These are phyloP conservation scores for Caryopteris hybrid DNA, from an alignment of 305 asterid genomes.

Conservation along the genomic window DNA sequence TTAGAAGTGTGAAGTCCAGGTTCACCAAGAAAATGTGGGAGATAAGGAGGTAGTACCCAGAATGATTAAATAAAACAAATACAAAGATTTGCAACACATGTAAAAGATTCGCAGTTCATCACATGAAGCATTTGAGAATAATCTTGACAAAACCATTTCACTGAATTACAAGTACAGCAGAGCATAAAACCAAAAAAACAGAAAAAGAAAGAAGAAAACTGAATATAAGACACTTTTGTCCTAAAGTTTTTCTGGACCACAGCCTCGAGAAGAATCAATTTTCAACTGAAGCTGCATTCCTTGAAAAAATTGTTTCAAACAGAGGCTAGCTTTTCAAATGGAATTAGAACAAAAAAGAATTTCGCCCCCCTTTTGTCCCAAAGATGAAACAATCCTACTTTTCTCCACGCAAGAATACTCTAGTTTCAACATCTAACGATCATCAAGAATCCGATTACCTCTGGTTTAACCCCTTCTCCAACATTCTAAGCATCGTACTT, in stretches of 20 bases:
- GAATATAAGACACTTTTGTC: background rate
- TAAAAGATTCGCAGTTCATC: background rate
- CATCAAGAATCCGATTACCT: background rate
- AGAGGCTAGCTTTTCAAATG: background rate
- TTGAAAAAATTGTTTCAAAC: background rate
- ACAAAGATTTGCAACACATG: background rate
- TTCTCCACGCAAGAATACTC: background rate
- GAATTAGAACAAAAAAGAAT: constrained; percentile 6
- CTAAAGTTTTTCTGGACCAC: constrained; percentile 2
- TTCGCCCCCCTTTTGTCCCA: background rate
- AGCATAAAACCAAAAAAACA: background rate
- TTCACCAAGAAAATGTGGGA: too few relatives aligned
- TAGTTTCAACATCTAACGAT: background rate
- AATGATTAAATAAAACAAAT: background rate
- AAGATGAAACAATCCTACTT: constrained; percentile 14
- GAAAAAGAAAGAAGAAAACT: too few relatives aligned
- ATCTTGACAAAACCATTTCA: background rate
- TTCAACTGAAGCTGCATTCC: background rate
- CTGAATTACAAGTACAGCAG: background rate
- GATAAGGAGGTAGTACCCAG: too few relatives aligned
- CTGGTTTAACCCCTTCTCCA: too few relatives aligned
- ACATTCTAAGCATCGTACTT: constrained; percentile 60
- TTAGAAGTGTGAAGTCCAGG: too few relatives aligned
- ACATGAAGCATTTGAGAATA: background rate
- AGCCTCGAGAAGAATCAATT: background rate